phyloP scores from a whole-genome alignment of 345 rosid genomes.

The Boechera divaricarpa region DNA sequence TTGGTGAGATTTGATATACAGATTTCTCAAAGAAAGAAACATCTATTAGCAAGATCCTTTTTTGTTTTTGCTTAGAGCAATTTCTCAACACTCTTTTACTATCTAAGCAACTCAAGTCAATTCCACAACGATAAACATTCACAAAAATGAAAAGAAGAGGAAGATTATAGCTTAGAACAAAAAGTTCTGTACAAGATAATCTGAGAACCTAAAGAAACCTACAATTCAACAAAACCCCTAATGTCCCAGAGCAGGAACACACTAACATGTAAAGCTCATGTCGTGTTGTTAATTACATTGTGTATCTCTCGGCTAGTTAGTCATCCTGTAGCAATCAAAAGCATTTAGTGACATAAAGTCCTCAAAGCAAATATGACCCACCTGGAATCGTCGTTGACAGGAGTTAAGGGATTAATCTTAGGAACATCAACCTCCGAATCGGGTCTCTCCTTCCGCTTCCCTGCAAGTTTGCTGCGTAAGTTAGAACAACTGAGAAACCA shows the following conservation, averaged over 20 bases:
- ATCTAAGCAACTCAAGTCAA: not conserved
- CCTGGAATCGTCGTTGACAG: conserved; percentile 77
- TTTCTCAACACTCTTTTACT: not conserved
- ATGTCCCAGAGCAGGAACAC: not conserved
- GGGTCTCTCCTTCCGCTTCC: conserved; percentile 82
- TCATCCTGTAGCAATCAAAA: not conserved
- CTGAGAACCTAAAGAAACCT: not conserved
- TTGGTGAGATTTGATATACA: conserved; percentile 30
- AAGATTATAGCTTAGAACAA: not conserved
- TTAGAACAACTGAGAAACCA: conserved; percentile 23
- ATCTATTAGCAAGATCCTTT: not conserved
- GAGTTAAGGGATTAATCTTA: conserved; percentile 60
- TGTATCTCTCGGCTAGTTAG: not conserved
- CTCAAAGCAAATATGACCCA: conserved; percentile 22
- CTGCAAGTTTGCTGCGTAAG: conserved; percentile 43
- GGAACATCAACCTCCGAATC: conserved; percentile 55
- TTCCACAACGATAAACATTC: not conserved
- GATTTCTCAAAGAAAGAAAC: not conserved
- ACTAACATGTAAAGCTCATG: not conserved
- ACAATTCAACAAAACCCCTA: not conserved
- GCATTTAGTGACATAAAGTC: not conserved
- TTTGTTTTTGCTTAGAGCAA: not conserved
- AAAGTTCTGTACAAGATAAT: not conserved
- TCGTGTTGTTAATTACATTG: not conserved
- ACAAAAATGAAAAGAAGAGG: not conserved